phyloP scores from a whole-genome alignment of 306 rosid genomes.

The Cucumis hystrix region DNA sequence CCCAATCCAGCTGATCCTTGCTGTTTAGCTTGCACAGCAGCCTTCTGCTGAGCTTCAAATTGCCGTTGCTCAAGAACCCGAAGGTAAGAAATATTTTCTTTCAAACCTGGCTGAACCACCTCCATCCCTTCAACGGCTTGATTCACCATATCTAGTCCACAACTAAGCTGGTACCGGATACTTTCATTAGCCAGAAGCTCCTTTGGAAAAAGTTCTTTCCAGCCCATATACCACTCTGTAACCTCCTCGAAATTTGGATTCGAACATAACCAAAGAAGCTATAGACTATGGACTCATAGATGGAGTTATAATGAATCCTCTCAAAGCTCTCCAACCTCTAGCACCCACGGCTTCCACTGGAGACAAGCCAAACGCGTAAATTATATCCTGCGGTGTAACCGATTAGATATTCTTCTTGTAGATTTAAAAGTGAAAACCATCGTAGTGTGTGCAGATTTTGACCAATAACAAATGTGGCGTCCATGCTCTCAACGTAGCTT shows the following conservation, averaged over 20 bases:
- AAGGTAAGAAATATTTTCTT: conserved; percentile 68
- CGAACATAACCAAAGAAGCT: conserved; percentile 87
- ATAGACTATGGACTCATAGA: conserved; percentile 89
- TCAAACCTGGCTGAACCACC: conserved; percentile 79
- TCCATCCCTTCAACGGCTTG: conserved; percentile 83
- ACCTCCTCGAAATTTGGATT: conserved; percentile 85
- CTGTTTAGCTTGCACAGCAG: conserved; percentile 50
- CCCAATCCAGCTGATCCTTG: conserved; percentile 49
- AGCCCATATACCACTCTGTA: conserved; percentile 67
- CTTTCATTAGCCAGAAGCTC: conserved; percentile 76
- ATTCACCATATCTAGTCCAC: conserved; percentile 85
- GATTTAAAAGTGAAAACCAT: not conserved
- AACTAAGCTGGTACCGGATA: conserved; percentile 56
- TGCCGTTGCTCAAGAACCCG: conserved; percentile 75
- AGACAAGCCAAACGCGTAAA: conserved; percentile 14
- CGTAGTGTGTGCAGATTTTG: not conserved
- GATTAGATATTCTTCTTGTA: conserved; percentile 3
- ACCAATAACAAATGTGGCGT: not conserved
- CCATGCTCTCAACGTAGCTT: not conserved
- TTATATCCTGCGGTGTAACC: not conserved
- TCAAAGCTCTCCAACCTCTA: conserved; percentile 85
- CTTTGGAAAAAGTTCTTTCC: conserved; percentile 76
- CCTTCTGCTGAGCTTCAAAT: conserved; percentile 87
- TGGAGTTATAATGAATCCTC: conserved; percentile 90
- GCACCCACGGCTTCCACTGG: conserved; percentile 24